Percentiles rank a stretch among this genome's conserved stretches.
phyloP scores from a whole-genome alignment of 2,329 filamentous ascomycete genomes.

The Fusarium floridanum region DNA sequence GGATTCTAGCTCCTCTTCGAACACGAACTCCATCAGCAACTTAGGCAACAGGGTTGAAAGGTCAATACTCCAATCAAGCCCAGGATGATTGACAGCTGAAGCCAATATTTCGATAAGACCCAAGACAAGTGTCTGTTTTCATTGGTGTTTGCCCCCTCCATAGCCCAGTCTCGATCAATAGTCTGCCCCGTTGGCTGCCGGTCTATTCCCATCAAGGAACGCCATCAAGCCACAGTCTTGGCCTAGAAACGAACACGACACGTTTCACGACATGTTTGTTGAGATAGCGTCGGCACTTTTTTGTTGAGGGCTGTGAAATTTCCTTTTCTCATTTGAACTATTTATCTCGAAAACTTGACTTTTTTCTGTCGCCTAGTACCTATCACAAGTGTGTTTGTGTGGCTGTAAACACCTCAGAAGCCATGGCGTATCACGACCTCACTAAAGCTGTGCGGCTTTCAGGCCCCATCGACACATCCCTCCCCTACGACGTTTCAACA shows the following conservation, averaged over 20 bases:
- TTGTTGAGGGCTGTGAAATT: background rate
- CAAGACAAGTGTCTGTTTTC: background rate
- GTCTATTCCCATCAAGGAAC: constrained; percentile 5
- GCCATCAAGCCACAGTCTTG: background rate
- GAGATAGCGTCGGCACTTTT: background rate
- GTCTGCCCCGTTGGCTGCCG: background rate
- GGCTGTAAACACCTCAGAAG: background rate
- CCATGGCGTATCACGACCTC: constrained; percentile 17
- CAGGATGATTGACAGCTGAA: background rate
- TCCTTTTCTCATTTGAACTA: background rate
- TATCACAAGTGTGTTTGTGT: background rate
- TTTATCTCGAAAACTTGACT: background rate
- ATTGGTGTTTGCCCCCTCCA: background rate
- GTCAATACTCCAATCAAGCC: background rate
- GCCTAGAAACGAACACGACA: background rate
- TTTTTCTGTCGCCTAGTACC: background rate
- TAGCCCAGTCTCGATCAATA: background rate
- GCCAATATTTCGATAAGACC: background rate
- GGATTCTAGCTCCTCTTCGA: background rate
- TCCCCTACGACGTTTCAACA: constrained; percentile 1
- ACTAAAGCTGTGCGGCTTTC: background rate
- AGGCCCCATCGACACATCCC: constrained; percentile 4
- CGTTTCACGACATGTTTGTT: background rate
- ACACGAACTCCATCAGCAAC: background rate
- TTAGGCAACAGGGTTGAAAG: background rate